phyloP scores from a whole-genome alignment of 257 asterid species.

The Buddleja alternifolia region DNA sequence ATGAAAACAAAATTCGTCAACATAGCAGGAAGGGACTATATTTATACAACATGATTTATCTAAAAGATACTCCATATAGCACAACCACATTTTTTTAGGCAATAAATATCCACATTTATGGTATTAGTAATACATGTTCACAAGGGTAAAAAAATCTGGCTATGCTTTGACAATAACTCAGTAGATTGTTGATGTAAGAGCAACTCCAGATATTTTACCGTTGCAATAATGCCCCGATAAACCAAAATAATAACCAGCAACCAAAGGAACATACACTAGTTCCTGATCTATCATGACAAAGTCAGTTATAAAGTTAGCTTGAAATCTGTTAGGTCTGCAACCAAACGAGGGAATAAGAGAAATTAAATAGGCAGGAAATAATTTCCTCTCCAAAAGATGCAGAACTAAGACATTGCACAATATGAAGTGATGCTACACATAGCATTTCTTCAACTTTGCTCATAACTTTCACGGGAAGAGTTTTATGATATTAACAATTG shows the following conservation, averaged over 20 bases:
- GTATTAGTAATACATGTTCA: neutral
- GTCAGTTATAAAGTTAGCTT: neutral
- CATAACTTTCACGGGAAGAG: too few species aligned
- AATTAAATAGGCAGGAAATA: neutral
- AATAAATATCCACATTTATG: neutral
- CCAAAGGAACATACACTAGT: neutral
- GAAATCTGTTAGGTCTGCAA: neutral
- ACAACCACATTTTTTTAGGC: neutral
- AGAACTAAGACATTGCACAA: neutral
- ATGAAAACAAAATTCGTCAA: neutral
- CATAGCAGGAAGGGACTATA: neutral
- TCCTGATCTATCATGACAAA: neutral
- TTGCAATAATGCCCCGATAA: neutral
- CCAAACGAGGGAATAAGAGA: too few species aligned
- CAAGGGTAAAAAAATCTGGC: neutral
- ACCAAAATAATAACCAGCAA: neutral
- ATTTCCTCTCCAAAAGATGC: slow-evolving; percentile 2
- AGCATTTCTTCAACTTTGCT: neutral
- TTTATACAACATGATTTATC: neutral
- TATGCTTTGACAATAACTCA: neutral
- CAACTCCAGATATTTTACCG: neutral
- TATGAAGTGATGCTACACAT: neutral
- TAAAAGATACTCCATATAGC: slow-evolving; percentile 7
- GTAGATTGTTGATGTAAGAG: neutral
- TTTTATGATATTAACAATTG: too few species aligned